phyloP scores from a whole-genome alignment of 129 eudicot species.

The Centrapalus pauciflorus region DNA sequence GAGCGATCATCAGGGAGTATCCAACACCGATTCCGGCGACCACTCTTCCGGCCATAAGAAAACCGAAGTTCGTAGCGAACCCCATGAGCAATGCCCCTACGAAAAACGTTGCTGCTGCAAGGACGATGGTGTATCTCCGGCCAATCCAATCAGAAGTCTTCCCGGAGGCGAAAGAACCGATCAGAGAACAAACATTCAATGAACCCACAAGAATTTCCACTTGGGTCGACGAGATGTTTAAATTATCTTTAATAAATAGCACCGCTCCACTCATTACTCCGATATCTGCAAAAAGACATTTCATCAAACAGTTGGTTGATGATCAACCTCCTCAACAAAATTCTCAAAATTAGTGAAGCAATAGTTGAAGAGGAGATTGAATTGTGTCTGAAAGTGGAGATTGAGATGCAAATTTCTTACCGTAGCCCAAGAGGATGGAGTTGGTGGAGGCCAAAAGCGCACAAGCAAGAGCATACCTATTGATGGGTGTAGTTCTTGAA shows the following conservation, averaged over 20 bases:
- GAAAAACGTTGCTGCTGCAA: constrained; percentile 65
- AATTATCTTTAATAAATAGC: constrained; percentile 52
- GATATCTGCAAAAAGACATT: constrained; percentile 45
- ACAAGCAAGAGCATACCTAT: constrained; percentile 70
- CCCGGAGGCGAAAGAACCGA: constrained; percentile 77
- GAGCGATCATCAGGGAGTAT: constrained; percentile 85
- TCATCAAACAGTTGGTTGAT: constrained; percentile 10
- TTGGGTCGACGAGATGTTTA: constrained; percentile 55
- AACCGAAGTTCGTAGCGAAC: constrained; percentile 53
- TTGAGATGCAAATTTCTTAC: constrained; percentile 22
- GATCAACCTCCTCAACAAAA: neutral
- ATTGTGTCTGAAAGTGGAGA: neutral
- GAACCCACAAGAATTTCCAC: constrained; percentile 68
- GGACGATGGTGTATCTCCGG: constrained; percentile 76
- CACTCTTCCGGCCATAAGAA: constrained; percentile 71
- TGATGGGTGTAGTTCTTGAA: constrained; percentile 27
- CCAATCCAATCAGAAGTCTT: constrained; percentile 83
- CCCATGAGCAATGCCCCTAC: constrained; percentile 81
- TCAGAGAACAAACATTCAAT: constrained; percentile 56
- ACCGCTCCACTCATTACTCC: constrained; percentile 96
- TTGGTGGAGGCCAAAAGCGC: constrained; percentile 88
- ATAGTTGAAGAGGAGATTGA: too few relatives aligned
- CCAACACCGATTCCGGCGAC: constrained; percentile 93
- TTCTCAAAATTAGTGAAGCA: neutral
- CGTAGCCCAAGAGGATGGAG: constrained; percentile 83